Evolutionary conservation across 2,329 filamentous ascomycete species (phyloP), one percentile per base, ranked within the genome.

Genomic region (Aspergillus fijiensis): DNA sequence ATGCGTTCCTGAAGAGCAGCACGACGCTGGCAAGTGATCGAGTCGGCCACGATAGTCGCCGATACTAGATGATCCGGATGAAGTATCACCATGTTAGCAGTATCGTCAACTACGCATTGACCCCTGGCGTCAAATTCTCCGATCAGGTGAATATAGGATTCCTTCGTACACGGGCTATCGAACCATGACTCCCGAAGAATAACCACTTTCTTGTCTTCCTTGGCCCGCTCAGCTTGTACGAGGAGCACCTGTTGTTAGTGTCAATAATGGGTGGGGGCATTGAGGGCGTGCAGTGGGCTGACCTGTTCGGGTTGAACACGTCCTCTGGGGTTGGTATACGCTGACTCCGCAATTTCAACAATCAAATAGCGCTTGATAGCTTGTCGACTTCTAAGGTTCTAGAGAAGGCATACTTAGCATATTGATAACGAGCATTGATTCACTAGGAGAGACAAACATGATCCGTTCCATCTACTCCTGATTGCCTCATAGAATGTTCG

Each of bases 11-110:
- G 93, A 27, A 99, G 84, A 1, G 98, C 94, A 31, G 95, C 92
- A 64, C 94, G 89, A 19, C 95, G 89, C 72, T 90, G 88, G 72
- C 95, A 99, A 25, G 88, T 89, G 73, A 98, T 96, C 0, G 95
- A 96, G 75, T 99, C 95, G n/a, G 92, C 93, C 49, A 99, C 90
- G 5, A 96, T 92, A 0, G 95, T 98, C 2, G 95, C 90, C 2
- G 95, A 98, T 56, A 99, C 89, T 35, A 99, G 84, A 76, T 98
- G 93, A 70, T 99, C 95, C 0, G 95, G 95, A 70, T 99, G 93
- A 14, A 99, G 79, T 59, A 99, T 92, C 54, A 99, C 80, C 75
- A 98, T 89, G 69, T 95, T 92, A 68, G 93, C 83, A 2, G 84
- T 82, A 73, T 98, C 92, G 71, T 96, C 90, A 63, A 98, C 84